Evolutionary conservation across 1,284 basidiomycete genomes (phyloP), one percentile per base, ranked within the genome.

Genomic region (Fomitopsis pinicola): DNA sequence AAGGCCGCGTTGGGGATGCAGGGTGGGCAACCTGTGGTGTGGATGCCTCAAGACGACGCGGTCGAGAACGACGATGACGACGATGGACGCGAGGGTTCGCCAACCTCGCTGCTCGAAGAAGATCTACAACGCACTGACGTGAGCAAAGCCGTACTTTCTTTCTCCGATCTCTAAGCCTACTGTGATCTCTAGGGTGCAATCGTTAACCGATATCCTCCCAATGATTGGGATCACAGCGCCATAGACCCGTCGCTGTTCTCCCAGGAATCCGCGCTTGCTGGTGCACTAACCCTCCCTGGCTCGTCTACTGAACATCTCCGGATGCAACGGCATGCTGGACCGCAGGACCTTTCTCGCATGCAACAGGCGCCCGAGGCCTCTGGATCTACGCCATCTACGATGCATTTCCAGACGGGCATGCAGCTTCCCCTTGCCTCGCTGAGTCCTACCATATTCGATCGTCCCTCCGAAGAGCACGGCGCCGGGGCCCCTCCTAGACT

Each of bases 1-100:
- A 84, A 84, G 69, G 77, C 76, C 1, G 76, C 76, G 0, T 63
- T 79, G 9, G 71, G 68, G 33, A 67, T 67, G 15, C 72, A 74
- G 62, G 63, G 63, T n/a, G 69, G 67, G 33, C 68, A 67, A 12
- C 57, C 66, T 14, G 68, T 73, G 6, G 69, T 67, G 14, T 74
- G 72, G 70, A 71, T 72, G 66, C 70, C 73, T 1, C 67, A 65
- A 22, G 68, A 73, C 53, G 69, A 65, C 6, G 52, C 61, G 15
- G 42, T 44, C n/a, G 52, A 55, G 2, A 60, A 62, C 22, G 22
- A 63, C 65, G 61, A 64, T 19, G 59, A 55, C 14, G 64, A 66
- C 59, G 42, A 45, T 30, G 42, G 55, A 62, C 40, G 52, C 26
- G 52, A 53, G n/a, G 52, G 8, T 14, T 19, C 30, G 12, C 33